Percentiles rank a stretch among this genome's conserved stretches.
Evolutionary conservation across 208 protist species (phyloP).

Genomic region (Acanthamoeba triangularis): DNA sequence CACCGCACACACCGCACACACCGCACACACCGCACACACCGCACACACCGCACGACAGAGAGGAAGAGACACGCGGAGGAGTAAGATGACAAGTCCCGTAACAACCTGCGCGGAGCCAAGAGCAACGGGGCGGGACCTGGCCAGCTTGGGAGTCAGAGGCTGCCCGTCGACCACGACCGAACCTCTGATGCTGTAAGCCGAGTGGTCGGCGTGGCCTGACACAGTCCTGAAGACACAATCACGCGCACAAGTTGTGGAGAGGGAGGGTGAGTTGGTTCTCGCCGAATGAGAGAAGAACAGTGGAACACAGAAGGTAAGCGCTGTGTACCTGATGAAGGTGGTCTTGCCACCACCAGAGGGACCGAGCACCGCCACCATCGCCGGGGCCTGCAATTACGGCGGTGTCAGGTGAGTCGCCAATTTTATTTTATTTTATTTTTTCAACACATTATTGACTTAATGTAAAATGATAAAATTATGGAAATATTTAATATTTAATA

Average conservation of each 20-base stretch:
- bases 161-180: conserved; percentile 32
- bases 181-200: conserved; percentile 39
- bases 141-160: conserved; percentile 31
- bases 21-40: no score
- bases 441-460: no score
- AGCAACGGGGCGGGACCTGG: not conserved
- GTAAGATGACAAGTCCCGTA: not conserved
- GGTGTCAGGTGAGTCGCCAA: not conserved
- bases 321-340: not conserved
- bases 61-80: not conserved
- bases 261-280: not conserved
- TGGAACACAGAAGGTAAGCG: no score
- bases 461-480: no score
- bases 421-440: not conserved
- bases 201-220: conserved; percentile 29
- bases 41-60: no score
- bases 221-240: not conserved
- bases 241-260: no score
- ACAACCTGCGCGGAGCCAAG: not conserved
- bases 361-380: conserved; percentile 69
- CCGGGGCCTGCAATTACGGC: not conserved
- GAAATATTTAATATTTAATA: no score
- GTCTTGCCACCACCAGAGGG: conserved; percentile 72
- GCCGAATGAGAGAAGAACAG: no score
- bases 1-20: no score